phyloP scores from a whole-genome alignment of 768 basidiomycete genomes.

The Psilocybe azurescens region DNA sequence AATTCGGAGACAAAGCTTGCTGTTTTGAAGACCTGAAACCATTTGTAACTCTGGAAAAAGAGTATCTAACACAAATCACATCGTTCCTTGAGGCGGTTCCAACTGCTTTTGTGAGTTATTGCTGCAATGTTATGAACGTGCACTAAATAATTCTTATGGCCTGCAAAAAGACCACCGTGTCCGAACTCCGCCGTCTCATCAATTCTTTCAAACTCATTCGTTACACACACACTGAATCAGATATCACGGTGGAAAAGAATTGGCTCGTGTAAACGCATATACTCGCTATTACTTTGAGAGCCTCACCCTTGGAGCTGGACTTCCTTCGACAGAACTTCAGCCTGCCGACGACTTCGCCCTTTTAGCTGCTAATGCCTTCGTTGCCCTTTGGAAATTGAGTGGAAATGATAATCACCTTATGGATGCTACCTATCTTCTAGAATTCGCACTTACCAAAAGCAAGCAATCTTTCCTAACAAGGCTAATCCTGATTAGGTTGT shows the following conservation, averaged over 20 bases:
- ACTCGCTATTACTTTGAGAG: slow-evolving; percentile 67
- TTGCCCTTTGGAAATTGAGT: slow-evolving; percentile 66
- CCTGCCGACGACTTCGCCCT: slow-evolving; percentile 86
- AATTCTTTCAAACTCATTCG: slow-evolving; percentile 81
- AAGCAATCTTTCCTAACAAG: slow-evolving; percentile 82
- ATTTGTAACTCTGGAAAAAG: slow-evolving; percentile 58
- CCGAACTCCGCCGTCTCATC: slow-evolving; percentile 69
- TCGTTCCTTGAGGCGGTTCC: slow-evolving; percentile 55
- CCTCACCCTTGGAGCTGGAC: slow-evolving; percentile 65
- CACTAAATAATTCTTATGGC: background rate
- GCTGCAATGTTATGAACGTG: background rate
- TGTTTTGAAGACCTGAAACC: slow-evolving; percentile 87
- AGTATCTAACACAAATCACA: slow-evolving; percentile 56
- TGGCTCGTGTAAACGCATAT: slow-evolving; percentile 54
- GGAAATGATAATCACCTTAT: slow-evolving; percentile 63
- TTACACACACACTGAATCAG: slow-evolving; percentile 51
- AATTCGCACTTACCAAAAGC: slow-evolving; percentile 74
- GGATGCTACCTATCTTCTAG: slow-evolving; percentile 68
- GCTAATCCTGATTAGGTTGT: slow-evolving; percentile 79
- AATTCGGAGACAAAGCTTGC: slow-evolving; percentile 81
- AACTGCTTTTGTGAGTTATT: slow-evolving; percentile 50
- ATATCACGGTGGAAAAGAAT: slow-evolving; percentile 65
- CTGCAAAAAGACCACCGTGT: slow-evolving; percentile 47
- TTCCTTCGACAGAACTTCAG: slow-evolving; percentile 82
- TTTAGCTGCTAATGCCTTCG: slow-evolving; percentile 70